Evolutionary conservation across 805 yeast species (phyloP).

Genomic region (Suhomyces pyralidae): DNA sequence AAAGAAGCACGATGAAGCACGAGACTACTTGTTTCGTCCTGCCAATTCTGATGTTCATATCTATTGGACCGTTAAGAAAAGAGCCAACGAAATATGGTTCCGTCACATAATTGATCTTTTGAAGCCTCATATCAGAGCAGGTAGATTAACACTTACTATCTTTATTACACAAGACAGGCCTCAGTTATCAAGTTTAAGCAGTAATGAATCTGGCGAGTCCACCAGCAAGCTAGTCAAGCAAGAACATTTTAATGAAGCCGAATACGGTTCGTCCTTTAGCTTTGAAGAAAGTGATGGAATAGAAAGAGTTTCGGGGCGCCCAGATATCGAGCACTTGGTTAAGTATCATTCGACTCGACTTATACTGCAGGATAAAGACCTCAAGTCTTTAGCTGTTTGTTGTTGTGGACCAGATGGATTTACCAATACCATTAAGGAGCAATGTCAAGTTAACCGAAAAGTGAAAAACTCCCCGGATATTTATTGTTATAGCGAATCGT

Average conservation of each 20-base stretch:
- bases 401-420: conserved; percentile 41
- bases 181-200: background rate
- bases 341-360: background rate
- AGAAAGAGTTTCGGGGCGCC: background rate
- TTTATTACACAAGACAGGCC: conserved; percentile 25
- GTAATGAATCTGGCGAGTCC: background rate
- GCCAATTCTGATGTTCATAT: conserved; percentile 21
- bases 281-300: background rate
- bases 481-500: conserved; percentile 40
- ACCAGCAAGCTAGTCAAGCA: background rate
- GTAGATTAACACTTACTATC: conserved; percentile 23
- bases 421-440: conserved; percentile 24
- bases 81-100: conserved; percentile 35
- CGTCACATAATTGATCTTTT: conserved; percentile 31
- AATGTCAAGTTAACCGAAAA: conserved; percentile 29
- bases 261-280: conserved; percentile 2
- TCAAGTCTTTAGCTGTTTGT: conserved; percentile 34
- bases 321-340: background rate
- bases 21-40: conserved; percentile 36
- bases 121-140: conserved; percentile 18
- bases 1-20: conserved; percentile 18
- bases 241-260: background rate
- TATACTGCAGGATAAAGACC: background rate
- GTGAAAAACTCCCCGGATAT: conserved; percentile 34
- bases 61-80: conserved; percentile 30